phyloP scores from a whole-genome alignment of 129 eudicot genomes.

The Tanacetum coccineum region DNA sequence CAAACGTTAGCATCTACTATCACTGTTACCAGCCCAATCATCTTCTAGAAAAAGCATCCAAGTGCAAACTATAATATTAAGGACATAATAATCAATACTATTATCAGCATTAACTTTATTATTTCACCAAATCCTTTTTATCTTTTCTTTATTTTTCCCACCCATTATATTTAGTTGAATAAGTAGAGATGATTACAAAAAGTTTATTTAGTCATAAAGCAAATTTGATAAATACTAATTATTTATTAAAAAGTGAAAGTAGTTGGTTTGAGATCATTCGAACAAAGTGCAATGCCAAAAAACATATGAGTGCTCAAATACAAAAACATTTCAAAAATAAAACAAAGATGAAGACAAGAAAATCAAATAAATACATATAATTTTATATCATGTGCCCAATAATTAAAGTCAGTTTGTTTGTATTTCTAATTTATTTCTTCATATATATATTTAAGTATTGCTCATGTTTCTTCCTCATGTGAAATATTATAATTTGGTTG shows the following conservation, averaged over 20 bases:
- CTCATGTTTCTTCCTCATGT: slow-evolving; percentile 27
- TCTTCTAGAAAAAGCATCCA: slow-evolving; percentile 8
- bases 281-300: slow-evolving; percentile 18
- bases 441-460: not conserved
- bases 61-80: not conserved
- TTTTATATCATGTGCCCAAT: slow-evolving; percentile 23
- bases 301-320: slow-evolving; percentile 11
- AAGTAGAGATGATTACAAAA: not conserved
- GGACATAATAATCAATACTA: not conserved
- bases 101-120: not conserved
- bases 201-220: not conserved
- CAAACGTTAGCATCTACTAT: not conserved
- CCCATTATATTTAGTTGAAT: no score
- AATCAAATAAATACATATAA: not conserved
- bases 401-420: slow-evolving; percentile 14
- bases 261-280: slow-evolving; percentile 21
- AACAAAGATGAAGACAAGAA: not conserved
- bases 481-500: slow-evolving; percentile 17
- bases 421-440: slow-evolving; percentile 8
- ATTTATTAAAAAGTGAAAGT: slow-evolving; percentile 2
- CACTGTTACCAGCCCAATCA: not conserved
- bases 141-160: not conserved
- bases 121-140: not conserved
- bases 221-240: not conserved
- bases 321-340: slow-evolving; percentile 17